These are phyloP conservation scores for Pseudogymnoascus pannorum DNA, from an alignment of 2,329 filamentous ascomycete genomes.

Conservation along the genomic window DNA sequence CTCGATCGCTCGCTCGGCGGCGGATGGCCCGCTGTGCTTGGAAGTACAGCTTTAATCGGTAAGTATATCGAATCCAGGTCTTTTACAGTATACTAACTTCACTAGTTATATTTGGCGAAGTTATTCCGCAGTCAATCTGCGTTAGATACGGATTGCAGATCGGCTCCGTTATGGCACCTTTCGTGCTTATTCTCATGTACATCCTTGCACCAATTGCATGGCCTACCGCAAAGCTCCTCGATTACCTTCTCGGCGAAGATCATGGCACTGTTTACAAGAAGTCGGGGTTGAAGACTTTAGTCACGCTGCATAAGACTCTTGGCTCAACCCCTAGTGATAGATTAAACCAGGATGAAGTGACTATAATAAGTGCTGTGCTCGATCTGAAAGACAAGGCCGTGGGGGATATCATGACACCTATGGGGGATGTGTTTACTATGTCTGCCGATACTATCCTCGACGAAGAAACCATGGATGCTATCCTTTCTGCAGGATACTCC, in stretches of 20 bases:
- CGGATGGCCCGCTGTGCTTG: slow-evolving; percentile 83
- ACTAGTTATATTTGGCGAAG: slow-evolving; percentile 89
- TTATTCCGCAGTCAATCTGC: slow-evolving; percentile 89
- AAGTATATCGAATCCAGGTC: slow-evolving; percentile 27
- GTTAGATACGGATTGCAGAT: slow-evolving; percentile 91
- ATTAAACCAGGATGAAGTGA: slow-evolving; percentile 94
- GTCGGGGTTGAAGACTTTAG: slow-evolving; percentile 86
- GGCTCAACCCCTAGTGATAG: slow-evolving; percentile 77
- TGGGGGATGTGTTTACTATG: slow-evolving; percentile 95
- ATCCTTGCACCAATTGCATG: slow-evolving; percentile 79
- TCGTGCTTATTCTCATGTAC: slow-evolving; percentile 84
- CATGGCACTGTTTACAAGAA: slow-evolving; percentile 96
- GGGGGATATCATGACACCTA: slow-evolving; percentile 95
- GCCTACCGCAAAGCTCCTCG: slow-evolving; percentile 88
- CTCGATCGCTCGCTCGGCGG: slow-evolving; percentile 86
- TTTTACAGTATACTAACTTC: slow-evolving; percentile 15
- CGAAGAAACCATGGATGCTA: slow-evolving; percentile 88
- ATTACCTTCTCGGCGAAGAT: slow-evolving; percentile 83
- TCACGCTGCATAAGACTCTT: slow-evolving; percentile 76
- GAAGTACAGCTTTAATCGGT: slow-evolving; percentile 88
- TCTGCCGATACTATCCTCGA: slow-evolving; percentile 91
- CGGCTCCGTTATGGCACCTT: slow-evolving; percentile 79
- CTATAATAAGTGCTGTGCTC: slow-evolving; percentile 93
- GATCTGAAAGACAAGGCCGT: slow-evolving; percentile 96
- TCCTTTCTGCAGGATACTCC: slow-evolving; percentile 89